Percentiles rank a stretch among this genome's conserved stretches.
These are phyloP conservation scores for Xylariaceae sp. DNA, from an alignment of 2,329 filamentous ascomycete species.

Conservation along the genomic window DNA sequence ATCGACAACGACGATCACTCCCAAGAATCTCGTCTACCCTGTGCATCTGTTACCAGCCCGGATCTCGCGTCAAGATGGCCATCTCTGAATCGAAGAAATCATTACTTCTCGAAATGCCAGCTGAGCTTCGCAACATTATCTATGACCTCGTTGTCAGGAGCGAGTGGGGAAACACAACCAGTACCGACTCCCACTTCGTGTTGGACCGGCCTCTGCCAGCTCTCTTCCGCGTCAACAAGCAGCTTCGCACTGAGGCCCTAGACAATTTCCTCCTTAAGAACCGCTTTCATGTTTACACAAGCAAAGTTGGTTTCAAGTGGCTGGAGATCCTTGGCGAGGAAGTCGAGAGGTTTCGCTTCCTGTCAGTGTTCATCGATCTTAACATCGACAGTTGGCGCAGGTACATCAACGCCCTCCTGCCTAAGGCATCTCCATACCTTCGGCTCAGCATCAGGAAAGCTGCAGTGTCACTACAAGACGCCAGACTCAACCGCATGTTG, in stretches of 20 bases:
- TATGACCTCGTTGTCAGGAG: slow-evolving; percentile 10
- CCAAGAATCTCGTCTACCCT: no score
- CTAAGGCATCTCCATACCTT: slow-evolving; percentile 7
- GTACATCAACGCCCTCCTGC: slow-evolving; percentile 12
- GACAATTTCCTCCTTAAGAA: slow-evolving; percentile 18
- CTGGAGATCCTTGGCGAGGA: slow-evolving; percentile 14
- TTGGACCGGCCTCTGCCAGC: slow-evolving; percentile 16
- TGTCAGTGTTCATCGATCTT: slow-evolving; percentile 16
- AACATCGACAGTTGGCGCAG: slow-evolving; percentile 6
- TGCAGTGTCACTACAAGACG: slow-evolving; percentile 6
- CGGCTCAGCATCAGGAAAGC: slow-evolving; percentile 14
- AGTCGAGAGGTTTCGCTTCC: slow-evolving; percentile 13
- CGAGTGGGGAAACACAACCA: slow-evolving; percentile 10
- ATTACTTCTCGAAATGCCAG: slow-evolving; percentile 5
- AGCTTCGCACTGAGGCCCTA: slow-evolving; percentile 16
- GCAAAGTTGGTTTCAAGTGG: slow-evolving; percentile 14
- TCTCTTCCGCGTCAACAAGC: slow-evolving; percentile 15
- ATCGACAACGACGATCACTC: no score
- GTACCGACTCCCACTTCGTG: slow-evolving; percentile 8
- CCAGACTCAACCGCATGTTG: not conserved
- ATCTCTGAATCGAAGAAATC: not conserved
- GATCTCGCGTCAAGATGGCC: slow-evolving; percentile 5
- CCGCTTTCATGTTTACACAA: slow-evolving; percentile 18
- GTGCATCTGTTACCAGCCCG: no score
- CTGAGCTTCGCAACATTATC: slow-evolving; percentile 15